Evolutionary conservation across 2,329 filamentous ascomycete genomes (phyloP), one percentile per base, ranked within the genome.

Genomic region (Fusarium succisae): DNA sequence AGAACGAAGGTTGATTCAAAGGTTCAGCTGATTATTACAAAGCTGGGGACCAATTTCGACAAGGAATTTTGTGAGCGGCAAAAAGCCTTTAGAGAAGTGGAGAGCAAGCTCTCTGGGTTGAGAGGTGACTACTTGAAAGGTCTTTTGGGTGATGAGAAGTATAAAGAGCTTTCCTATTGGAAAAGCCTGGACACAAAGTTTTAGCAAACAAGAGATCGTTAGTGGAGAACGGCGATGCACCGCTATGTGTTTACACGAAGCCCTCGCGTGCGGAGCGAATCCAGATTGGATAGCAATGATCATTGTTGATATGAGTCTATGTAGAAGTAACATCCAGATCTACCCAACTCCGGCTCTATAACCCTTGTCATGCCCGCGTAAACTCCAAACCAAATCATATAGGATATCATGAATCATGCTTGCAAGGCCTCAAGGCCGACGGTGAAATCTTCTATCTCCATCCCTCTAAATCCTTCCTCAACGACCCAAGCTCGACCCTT

Each of bases 381-480:
- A 74, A 74, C 63, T 63, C 58, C 71, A 30, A 57, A 51, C 24
- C 17, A 18, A 48, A 38, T 63, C 14, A 38, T 38, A 30, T 26
- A 24, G 50, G 50, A 38, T 30, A 43, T 50, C 39, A 50, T 30
- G 20, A 15, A 43, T 77, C 38, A 78, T 60, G 47, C 69, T 44
- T 74, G 67, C 64, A 78, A 50, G 30, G 74, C 76, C 39, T 79
- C 71, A 32, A 78, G 54, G 4, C 73, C 76, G n/a, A 66, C 58
- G 2, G 70, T 70, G 43, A 79, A 72, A n/a, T 74, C 79, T 28
- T 83, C 82, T 3, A 86, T 76, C 66, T 96, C 93, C 60, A 98
- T 81, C 0, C 92, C 93, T 72, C 87, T 87, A 78, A 97, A 97
- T 0, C 95, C 95, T 54, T 98, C 95, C 81, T 98, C 95, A 1